Percentiles rank a stretch among this genome's conserved stretches.
Conservation (phyloP, 768 basidiomycete genomes). For the Hysterangium stoloniferum region DNA sequence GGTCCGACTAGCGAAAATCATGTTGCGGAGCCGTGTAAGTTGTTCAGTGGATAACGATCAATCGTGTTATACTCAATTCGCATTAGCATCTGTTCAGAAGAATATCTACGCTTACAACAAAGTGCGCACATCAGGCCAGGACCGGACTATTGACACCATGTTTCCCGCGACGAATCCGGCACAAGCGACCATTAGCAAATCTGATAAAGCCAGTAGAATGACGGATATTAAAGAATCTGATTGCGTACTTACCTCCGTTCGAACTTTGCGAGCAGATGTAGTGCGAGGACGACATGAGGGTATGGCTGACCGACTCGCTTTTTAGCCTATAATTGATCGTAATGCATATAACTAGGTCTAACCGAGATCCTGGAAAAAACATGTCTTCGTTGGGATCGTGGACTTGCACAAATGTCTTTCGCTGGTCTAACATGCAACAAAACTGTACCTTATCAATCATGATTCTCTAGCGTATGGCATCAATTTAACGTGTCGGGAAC, state of each 20-base stretch:
- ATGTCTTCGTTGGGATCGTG: slow-evolving; percentile 89
- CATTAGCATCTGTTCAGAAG: slow-evolving; percentile 28
- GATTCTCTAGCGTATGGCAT: slow-evolving; percentile 79
- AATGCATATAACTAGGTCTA: slow-evolving; percentile 45
- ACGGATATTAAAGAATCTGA: slow-evolving; percentile 65
- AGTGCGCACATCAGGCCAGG: slow-evolving; percentile 80
- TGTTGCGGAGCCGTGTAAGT: neutral
- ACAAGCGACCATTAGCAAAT: slow-evolving; percentile 18
- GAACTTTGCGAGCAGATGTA: slow-evolving; percentile 50
- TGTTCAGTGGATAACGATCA: neutral
- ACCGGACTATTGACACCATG: slow-evolving; percentile 94
- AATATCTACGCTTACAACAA: slow-evolving; percentile 77
- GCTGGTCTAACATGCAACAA: slow-evolving; percentile 79
- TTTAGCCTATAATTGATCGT: neutral
- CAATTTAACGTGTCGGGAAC: slow-evolving; percentile 33
- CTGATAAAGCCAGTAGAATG: slow-evolving; percentile 24
- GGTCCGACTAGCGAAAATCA: slow-evolving; percentile 21
- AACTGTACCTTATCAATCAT: slow-evolving; percentile 86
- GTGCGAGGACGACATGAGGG: slow-evolving; percentile 60
- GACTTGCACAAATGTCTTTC: slow-evolving; percentile 68
- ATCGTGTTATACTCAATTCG: slow-evolving; percentile 3
- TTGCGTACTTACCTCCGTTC: slow-evolving; percentile 71
- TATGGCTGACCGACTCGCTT: slow-evolving; percentile 30
- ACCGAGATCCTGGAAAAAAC: slow-evolving; percentile 77
- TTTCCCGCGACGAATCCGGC: slow-evolving; percentile 61